phyloP scores from a whole-genome alignment of 2,329 filamentous ascomycete genomes.

The Hypoxylon sp. region DNA sequence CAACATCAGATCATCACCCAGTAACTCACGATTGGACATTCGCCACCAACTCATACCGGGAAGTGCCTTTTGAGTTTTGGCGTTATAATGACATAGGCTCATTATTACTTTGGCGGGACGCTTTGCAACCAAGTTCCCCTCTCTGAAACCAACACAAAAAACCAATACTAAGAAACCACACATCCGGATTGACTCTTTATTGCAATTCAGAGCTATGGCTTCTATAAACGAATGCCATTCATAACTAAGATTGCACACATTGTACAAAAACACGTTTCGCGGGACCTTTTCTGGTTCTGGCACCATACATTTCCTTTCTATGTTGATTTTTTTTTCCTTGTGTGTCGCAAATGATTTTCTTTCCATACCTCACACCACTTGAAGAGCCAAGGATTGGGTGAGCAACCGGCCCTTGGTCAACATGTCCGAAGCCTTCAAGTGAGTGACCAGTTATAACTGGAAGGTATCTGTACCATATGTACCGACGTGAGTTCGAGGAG shows the following conservation, averaged over 20 bases:
- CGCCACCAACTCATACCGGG: not conserved
- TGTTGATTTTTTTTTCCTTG: not conserved
- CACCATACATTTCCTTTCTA: not conserved
- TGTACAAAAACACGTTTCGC: not conserved
- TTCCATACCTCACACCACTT: not conserved
- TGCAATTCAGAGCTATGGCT: not conserved
- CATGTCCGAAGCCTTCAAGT: not conserved
- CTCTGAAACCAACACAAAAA: not conserved
- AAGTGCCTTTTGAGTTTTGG: not conserved
- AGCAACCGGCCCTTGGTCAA: not conserved
- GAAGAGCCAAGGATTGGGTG: not conserved
- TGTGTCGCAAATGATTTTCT: not conserved
- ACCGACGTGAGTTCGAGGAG: not conserved
- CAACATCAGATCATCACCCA: too few species aligned
- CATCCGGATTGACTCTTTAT: not conserved
- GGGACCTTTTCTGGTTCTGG: too few species aligned
- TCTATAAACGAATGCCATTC: not conserved
- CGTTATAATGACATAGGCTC: not conserved
- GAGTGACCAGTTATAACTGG: not conserved
- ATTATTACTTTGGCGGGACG: not conserved
- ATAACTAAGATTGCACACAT: not conserved
- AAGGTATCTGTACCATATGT: not conserved
- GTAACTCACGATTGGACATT: not conserved
- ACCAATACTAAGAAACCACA: not conserved
- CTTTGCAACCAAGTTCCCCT: not conserved